Evolutionary conservation across 1,284 basidiomycete species (phyloP).

Genomic region (Thecaphora thlaspeos): DNA sequence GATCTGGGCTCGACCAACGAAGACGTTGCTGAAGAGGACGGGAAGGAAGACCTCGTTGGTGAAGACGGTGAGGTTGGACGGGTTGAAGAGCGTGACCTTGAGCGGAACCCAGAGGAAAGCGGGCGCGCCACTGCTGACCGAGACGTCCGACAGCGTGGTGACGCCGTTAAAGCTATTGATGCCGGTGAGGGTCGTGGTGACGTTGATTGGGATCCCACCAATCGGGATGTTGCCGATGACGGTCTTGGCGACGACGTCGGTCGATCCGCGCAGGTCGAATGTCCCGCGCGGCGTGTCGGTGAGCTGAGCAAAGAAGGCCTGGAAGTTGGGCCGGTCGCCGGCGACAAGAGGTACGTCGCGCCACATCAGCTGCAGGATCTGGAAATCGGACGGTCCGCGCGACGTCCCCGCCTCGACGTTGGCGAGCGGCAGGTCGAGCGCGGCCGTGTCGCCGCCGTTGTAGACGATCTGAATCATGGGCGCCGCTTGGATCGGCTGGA

Average conservation of each 20-base stretch:
- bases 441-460: constrained; percentile 64
- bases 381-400: constrained; percentile 66
- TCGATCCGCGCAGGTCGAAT: constrained; percentile 65
- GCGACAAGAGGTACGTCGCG: constrained; percentile 64
- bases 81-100: constrained; percentile 37
- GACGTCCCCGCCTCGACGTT: constrained; percentile 67
- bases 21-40: constrained; percentile 65
- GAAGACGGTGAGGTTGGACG: constrained; percentile 65
- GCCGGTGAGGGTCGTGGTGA: constrained; percentile 65
- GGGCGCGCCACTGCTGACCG: constrained; percentile 37
- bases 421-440: constrained; percentile 64
- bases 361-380: constrained; percentile 63
- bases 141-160: constrained; percentile 60
- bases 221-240: constrained; percentile 71
- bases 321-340: constrained; percentile 65
- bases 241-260: constrained; percentile 68
- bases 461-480: constrained; percentile 65
- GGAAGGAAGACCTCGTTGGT: constrained; percentile 67
- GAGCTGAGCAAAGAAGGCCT: constrained; percentile 65
- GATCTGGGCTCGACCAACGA: constrained; percentile 60
- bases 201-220: constrained; percentile 67
- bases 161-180: constrained; percentile 38
- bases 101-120: constrained; percentile 26
- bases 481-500: constrained; percentile 67
- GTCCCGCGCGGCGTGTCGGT: constrained; percentile 63